Percentiles rank a stretch among this genome's conserved stretches.
Evolutionary conservation across 108 stramenopile genomes (phyloP).

Genomic region (Cylindrotheca closterium): DNA sequence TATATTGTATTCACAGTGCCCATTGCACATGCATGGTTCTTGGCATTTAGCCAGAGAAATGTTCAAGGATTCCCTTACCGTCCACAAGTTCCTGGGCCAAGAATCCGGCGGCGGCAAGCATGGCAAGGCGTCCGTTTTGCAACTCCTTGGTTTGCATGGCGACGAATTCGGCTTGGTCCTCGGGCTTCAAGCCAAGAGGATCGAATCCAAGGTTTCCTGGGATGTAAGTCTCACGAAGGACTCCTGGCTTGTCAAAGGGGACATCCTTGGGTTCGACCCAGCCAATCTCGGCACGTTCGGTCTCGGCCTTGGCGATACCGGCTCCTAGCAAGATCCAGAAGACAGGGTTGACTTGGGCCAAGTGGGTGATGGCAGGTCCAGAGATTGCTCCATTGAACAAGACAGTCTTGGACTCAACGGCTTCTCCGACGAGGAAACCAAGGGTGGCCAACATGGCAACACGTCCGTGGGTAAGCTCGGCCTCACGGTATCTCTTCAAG

Average conservation of each 20-base stretch:
- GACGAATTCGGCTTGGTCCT: slow-evolving; percentile 56
- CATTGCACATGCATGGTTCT: no score
- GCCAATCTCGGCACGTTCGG: slow-evolving; percentile 51
- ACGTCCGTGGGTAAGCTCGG: slow-evolving; percentile 86
- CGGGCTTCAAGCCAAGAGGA: slow-evolving; percentile 82
- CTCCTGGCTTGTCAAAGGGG: slow-evolving; percentile 51
- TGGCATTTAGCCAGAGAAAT: slow-evolving; percentile 37
- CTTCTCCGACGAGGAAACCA: slow-evolving; percentile 77
- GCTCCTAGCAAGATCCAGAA: slow-evolving; percentile 49
- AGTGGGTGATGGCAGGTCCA: slow-evolving; percentile 91
- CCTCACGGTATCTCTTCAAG: slow-evolving; percentile 86
- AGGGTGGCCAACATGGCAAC: slow-evolving; percentile 55
- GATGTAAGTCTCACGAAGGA: slow-evolving; percentile 53
- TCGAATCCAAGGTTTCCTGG: slow-evolving; percentile 87
- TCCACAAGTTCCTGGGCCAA: slow-evolving; percentile 79
- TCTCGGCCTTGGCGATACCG: slow-evolving; percentile 58
- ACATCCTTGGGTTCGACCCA: slow-evolving; percentile 61
- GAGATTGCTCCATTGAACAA: slow-evolving; percentile 72
- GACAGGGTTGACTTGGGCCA: slow-evolving; percentile 64
- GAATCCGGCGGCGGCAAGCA: slow-evolving; percentile 87
- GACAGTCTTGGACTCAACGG: slow-evolving; percentile 73
- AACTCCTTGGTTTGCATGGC: slow-evolving; percentile 86
- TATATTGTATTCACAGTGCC: no score
- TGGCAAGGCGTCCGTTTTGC: slow-evolving; percentile 90
- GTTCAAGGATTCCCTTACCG: slow-evolving; percentile 75